Evolutionary conservation across 2,329 filamentous ascomycete genomes (phyloP), one percentile per base, ranked within the genome.

Genomic region (Fusarium miscanthi): DNA sequence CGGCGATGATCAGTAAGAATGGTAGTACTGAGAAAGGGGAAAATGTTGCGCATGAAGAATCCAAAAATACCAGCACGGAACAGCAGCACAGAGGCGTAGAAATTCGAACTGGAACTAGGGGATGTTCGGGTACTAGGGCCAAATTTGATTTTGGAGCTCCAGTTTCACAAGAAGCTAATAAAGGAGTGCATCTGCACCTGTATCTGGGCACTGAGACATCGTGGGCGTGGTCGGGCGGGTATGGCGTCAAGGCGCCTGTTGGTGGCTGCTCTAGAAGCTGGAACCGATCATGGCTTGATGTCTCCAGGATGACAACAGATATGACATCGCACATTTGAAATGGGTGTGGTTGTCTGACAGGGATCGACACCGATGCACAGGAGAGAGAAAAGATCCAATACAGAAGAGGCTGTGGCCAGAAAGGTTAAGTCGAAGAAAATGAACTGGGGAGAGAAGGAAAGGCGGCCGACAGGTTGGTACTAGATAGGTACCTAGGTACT

Each of bases 241-340:
- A 78, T 59, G 76, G 76, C 76, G 76, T 78, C 68, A 78, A 74
- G 67, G 75, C 76, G 76, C 69, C 66, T 74, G 67, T 72, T 69
- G 68, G 74, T 77, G 66, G 70, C 69, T 76, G 65, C 46, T 63
- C 52, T 48, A 60, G 63, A 66, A 63, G 61, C 62, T 48, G 37
- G 30, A 58, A 49, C 54, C 58, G 74, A 74, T 73, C 70, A 60
- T 63, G 52, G 61, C 41, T 59, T 60, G 37, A 60, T 59, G 65
- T 45, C 59, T 54, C 59, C 57, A 69, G 61, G 53, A 49, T 56
- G 73, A 68, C 43, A 62, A 65, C 65, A 38, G 41, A 21, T 51
- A 69, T 64, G 40, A n/a, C 40, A 65, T 53, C 17, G 33, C 30
- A 31, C 19, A 42, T 46, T 59, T 40, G 46, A 37, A 31, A 49